phyloP scores from a whole-genome alignment of 1,139 yeast genomes.

The Taphrina wiesneri region DNA sequence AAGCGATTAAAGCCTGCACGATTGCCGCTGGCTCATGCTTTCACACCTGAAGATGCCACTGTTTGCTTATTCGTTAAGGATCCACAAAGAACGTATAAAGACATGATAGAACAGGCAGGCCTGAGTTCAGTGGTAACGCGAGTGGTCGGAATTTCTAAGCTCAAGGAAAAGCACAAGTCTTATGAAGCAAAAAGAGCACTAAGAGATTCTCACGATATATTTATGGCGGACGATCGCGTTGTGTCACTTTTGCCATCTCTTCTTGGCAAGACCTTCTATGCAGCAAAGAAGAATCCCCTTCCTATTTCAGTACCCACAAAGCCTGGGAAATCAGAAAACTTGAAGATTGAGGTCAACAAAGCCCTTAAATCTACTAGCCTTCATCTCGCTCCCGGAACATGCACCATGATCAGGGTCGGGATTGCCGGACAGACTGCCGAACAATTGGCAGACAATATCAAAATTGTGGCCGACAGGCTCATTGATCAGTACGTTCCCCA shows the following conservation, averaged over 20 bases:
- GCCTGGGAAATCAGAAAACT: slow-evolving; percentile 39
- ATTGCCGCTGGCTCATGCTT: slow-evolving; percentile 45
- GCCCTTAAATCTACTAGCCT: slow-evolving; percentile 61
- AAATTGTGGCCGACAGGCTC: slow-evolving; percentile 58
- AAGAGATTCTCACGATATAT: slow-evolving; percentile 56
- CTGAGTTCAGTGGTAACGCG: slow-evolving; percentile 44
- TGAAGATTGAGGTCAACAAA: slow-evolving; percentile 55
- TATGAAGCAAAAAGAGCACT: slow-evolving; percentile 50
- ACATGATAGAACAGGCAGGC: slow-evolving; percentile 56
- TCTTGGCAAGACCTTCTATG: slow-evolving; percentile 77
- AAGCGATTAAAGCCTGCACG: slow-evolving; percentile 73
- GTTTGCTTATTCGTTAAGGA: slow-evolving; percentile 73
- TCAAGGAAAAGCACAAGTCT: slow-evolving; percentile 51
- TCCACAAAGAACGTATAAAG: slow-evolving; percentile 59
- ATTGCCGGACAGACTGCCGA: slow-evolving; percentile 50
- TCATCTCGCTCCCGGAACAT: slow-evolving; percentile 73
- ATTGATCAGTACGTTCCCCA: slow-evolving; percentile 46
- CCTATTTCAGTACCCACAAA: slow-evolving; percentile 57
- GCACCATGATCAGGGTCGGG: slow-evolving; percentile 69
- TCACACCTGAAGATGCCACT: slow-evolving; percentile 4
- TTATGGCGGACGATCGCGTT: slow-evolving; percentile 80
- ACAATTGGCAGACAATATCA: slow-evolving; percentile 56
- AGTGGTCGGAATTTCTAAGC: slow-evolving; percentile 50
- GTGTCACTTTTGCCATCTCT: slow-evolving; percentile 77
- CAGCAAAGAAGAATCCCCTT: slow-evolving; percentile 65